Percentiles rank a stretch among this genome's conserved stretches.
Evolutionary conservation across 768 basidiomycete genomes (phyloP).

Genomic region (Termitomyces sp.): DNA sequence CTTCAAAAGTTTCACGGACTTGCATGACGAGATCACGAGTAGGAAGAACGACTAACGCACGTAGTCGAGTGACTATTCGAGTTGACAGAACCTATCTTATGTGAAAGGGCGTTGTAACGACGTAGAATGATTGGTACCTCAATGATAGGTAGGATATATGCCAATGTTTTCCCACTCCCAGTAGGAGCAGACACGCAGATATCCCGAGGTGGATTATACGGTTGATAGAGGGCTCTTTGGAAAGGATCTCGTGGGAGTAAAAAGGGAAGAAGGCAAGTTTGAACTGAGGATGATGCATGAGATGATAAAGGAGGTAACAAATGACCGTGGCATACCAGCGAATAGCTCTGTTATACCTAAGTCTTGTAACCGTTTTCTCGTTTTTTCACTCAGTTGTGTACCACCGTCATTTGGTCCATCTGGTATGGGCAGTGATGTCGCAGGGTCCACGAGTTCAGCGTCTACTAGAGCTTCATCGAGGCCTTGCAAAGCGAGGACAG

Average conservation of each 20-base stretch:
- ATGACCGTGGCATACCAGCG: constrained; percentile 52
- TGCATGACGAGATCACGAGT: constrained; percentile 92
- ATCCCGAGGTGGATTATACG: constrained; percentile 66
- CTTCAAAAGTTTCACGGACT: constrained; percentile 90
- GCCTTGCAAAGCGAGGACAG: constrained; percentile 70
- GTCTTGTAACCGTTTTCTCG: constrained; percentile 56
- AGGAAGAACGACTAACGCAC: constrained; percentile 87
- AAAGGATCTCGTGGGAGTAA: constrained; percentile 45
- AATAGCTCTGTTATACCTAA: constrained; percentile 85
- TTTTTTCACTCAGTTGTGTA: constrained; percentile 53
- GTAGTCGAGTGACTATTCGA: constrained; percentile 73
- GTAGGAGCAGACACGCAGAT: constrained; percentile 95
- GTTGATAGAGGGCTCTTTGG: constrained; percentile 51
- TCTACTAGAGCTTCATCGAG: constrained; percentile 67
- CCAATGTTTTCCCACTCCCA: constrained; percentile 95
- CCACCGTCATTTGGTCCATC: constrained; percentile 32
- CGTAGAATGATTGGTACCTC: constrained; percentile 47
- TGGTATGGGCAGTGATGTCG: constrained; percentile 38
- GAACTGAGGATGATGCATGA: constrained; percentile 48
- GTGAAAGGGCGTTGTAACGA: neutral
- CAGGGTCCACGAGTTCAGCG: constrained; percentile 64
- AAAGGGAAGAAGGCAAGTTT: constrained; percentile 82
- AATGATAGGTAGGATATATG: constrained; percentile 91
- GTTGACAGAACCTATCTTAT: constrained; percentile 57
- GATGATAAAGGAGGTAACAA: neutral